phyloP scores from a whole-genome alignment of 116 monocot species.

The Cymodocea nodosa region DNA sequence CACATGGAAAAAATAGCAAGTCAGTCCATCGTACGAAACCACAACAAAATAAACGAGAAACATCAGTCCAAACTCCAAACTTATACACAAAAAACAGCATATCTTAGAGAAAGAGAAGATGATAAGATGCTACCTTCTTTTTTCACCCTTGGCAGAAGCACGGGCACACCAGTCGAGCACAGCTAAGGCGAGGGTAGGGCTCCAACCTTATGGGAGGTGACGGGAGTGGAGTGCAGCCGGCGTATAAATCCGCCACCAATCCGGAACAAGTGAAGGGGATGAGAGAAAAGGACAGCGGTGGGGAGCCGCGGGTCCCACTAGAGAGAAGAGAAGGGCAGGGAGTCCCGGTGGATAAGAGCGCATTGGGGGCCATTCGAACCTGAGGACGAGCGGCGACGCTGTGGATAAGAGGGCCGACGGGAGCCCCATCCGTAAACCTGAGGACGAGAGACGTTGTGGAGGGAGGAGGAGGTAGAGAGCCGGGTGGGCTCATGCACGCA shows the following conservation, averaged over 20 bases:
- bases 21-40: too few species aligned
- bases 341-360: conserved; percentile 1
- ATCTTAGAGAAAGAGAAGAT: neutral
- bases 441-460: too few species aligned
- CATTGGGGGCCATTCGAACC: conserved; percentile 4
- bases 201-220: neutral
- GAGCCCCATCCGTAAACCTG: too few species aligned
- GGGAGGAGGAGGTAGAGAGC: too few species aligned
- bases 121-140: neutral
- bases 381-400: neutral
- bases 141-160: too few species aligned
- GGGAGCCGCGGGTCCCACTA: neutral
- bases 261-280: neutral
- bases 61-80: too few species aligned
- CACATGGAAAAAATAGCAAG: too few species aligned
- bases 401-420: neutral
- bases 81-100: too few species aligned
- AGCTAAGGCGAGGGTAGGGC: neutral
- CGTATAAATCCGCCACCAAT: neutral
- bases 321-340: neutral
- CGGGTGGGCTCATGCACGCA: too few species aligned
- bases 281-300: neutral
- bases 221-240: too few species aligned
- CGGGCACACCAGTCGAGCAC: neutral
- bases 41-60: too few species aligned